These are phyloP conservation scores for Dothidotthia symphoricarpi DNA, from an alignment of 2,329 filamentous ascomycete genomes.

Conservation along the genomic window DNA sequence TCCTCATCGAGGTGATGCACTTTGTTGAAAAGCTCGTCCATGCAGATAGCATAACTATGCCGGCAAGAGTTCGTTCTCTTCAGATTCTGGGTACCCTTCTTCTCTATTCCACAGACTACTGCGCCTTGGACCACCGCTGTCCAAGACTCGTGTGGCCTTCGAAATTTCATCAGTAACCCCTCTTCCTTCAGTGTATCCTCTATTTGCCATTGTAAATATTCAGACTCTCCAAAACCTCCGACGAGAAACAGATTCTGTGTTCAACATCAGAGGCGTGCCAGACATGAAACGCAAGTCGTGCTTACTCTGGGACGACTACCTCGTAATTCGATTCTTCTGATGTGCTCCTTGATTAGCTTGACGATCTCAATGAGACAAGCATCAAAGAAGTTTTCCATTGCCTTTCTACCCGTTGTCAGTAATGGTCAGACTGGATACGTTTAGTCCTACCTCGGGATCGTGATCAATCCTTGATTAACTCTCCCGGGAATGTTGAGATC, in stretches of 20 bases:
- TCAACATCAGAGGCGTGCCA: neutral
- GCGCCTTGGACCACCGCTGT: conserved; percentile 24
- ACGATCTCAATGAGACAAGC: conserved; percentile 19
- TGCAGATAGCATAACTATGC: conserved; percentile 19
- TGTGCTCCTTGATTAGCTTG: conserved; percentile 20
- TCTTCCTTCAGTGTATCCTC: conserved; percentile 7
- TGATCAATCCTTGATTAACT: conserved; percentile 20
- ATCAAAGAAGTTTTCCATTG: conserved; percentile 27
- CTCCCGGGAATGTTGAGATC: conserved; percentile 13
- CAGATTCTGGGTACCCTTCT: conserved; percentile 9
- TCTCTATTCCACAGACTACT: conserved; percentile 28
- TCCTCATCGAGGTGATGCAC: conserved; percentile 4
- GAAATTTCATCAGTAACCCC: conserved; percentile 11
- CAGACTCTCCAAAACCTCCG: conserved; percentile 18
- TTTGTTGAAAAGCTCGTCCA: conserved; percentile 12
- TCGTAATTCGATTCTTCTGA: conserved; percentile 13
- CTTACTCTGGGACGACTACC: conserved; percentile 15
- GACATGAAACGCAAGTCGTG: neutral
- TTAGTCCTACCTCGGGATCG: conserved; percentile 10
- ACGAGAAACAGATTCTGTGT: conserved; percentile 19
- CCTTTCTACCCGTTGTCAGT: conserved; percentile 6
- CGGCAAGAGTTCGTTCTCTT: conserved; percentile 10
- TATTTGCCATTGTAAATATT: conserved; percentile 15
- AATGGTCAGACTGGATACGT: neutral
- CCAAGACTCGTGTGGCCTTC: conserved; percentile 20